phyloP scores from a whole-genome alignment of 75 land plant genomes.

The Pinus albicaulis region DNA sequence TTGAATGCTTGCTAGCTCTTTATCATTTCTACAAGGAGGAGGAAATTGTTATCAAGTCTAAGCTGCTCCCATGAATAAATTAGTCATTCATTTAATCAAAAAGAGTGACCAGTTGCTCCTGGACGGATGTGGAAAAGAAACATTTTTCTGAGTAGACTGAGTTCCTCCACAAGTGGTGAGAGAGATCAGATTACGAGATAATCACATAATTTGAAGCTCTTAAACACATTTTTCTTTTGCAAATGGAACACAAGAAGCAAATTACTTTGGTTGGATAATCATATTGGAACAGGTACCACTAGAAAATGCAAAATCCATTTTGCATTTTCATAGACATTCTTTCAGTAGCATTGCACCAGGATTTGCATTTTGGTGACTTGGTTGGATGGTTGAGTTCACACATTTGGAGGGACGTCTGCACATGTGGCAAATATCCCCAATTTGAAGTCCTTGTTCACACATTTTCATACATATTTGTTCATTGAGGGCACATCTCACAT shows the following conservation, averaged over 20 bases:
- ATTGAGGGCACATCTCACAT: too few relatives aligned
- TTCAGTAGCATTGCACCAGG: too few relatives aligned
- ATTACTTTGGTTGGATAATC: background rate
- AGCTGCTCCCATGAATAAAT: background rate
- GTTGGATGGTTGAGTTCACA: too few relatives aligned
- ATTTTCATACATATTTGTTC: too few relatives aligned
- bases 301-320: too few relatives aligned
- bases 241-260: background rate
- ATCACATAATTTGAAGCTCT: background rate
- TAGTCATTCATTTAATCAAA: background rate
- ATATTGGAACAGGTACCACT: too few relatives aligned
- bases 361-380: too few relatives aligned
- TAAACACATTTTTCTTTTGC: background rate
- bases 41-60: background rate
- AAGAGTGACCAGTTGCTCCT: background rate
- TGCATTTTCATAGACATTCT: too few relatives aligned
- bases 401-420: too few relatives aligned
- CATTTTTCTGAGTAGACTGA: background rate
- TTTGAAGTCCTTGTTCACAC: too few relatives aligned
- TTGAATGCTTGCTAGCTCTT: too few relatives aligned
- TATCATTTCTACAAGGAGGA: background rate
- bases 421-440: too few relatives aligned
- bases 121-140: background rate
- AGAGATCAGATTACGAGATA: background rate
- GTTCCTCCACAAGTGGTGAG: background rate